A percentile compares a stretch with the other conserved stretches of the same genome.
Evolutionary conservation across 140 eudicot species (phyloP).

Genomic region (Ambrosia hybrid): DNA sequence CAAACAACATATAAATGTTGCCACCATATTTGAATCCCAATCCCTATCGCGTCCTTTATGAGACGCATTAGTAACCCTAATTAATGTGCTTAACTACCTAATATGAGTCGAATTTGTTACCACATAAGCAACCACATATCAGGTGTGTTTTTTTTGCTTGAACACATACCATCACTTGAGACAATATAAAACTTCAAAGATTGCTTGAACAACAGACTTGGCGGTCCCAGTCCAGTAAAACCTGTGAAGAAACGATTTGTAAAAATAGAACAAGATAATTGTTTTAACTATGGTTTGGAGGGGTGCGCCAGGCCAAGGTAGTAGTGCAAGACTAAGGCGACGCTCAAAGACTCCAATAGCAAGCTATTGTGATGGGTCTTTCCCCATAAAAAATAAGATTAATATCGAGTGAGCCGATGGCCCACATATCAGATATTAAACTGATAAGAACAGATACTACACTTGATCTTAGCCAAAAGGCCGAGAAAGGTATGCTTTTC

Average conservation of each 20-base stretch:
- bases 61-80: not conserved
- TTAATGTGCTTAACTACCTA: constrained; percentile 32
- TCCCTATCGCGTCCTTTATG: constrained; percentile 32
- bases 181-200: too few species aligned
- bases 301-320: constrained; percentile 19
- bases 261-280: too few species aligned
- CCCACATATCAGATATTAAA: not conserved
- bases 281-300: not conserved
- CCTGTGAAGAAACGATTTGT: too few species aligned
- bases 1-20: constrained; percentile 44
- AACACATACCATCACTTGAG: too few species aligned
- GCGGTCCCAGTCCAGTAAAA: too few species aligned
- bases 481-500: constrained; percentile 77
- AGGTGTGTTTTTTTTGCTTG: constrained; percentile 35
- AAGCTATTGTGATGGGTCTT: constrained; percentile 34
- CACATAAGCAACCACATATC: constrained; percentile 56
- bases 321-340: constrained; percentile 24
- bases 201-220: too few species aligned
- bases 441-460: too few species aligned
- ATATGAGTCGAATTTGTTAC: constrained; percentile 48
- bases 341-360: constrained; percentile 32
- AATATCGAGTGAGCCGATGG: constrained; percentile 49
- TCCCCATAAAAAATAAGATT: constrained; percentile 47
- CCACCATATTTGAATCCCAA: not conserved
- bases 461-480: constrained; percentile 89